phyloP scores from a whole-genome alignment of 306 rosid species.

The Cucurbita argyrosperma region DNA sequence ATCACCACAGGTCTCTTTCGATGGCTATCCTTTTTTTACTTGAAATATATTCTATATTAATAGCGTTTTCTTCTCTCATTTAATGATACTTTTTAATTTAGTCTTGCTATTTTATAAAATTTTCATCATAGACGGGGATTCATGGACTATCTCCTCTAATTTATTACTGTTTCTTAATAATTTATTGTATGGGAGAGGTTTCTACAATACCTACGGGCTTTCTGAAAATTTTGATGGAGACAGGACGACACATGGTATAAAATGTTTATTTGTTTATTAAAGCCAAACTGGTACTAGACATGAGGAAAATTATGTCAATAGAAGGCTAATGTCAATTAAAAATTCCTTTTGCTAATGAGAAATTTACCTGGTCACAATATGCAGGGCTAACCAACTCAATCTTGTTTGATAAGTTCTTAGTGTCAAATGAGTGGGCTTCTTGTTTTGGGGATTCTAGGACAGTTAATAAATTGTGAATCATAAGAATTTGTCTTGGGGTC shows the following conservation, averaged over 20 bases:
- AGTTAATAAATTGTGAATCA: background rate
- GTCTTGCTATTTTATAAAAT: background rate
- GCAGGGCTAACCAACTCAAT: background rate
- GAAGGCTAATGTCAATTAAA: background rate
- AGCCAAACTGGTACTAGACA: background rate
- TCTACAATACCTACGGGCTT: background rate
- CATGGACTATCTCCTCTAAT: background rate
- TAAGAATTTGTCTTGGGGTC: background rate
- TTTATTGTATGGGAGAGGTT: background rate
- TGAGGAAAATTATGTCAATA: background rate
- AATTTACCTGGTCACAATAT: background rate
- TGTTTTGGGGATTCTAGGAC: background rate
- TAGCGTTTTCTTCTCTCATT: conserved; percentile 4
- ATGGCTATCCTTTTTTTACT: conserved; percentile 8
- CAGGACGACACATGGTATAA: background rate
- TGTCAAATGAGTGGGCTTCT: background rate
- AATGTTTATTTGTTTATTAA: background rate
- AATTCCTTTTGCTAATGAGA: background rate
- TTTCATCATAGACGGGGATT: background rate
- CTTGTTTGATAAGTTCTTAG: background rate
- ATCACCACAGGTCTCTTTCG: conserved; percentile 49
- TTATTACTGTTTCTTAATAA: background rate
- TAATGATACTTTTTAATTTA: background rate
- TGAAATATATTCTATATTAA: background rate
- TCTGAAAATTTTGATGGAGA: background rate